A percentile compares a stretch with the other conserved stretches of the same genome.
Conservation (phyloP, 2,329 filamentous ascomycete genomes). For the Ophiostoma perfectum region DNA sequence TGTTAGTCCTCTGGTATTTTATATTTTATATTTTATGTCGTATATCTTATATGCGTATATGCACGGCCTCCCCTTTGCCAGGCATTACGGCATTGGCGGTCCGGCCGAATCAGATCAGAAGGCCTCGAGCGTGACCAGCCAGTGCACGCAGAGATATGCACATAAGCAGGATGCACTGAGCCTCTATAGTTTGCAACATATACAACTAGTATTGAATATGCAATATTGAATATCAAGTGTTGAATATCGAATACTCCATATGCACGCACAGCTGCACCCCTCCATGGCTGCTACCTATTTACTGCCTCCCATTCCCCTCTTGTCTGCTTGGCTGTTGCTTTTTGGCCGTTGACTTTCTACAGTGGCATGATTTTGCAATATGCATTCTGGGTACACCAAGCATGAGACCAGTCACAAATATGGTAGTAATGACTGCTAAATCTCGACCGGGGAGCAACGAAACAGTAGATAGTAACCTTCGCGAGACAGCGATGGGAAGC, state of each 20-base stretch:
- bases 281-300: not conserved
- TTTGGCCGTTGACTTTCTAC: not conserved
- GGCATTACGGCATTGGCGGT: too few species aligned
- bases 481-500: not conserved
- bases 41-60: not conserved
- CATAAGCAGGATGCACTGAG: too few species aligned
- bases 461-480: too few species aligned
- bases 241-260: not conserved
- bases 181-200: too few species aligned
- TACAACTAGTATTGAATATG: not conserved
- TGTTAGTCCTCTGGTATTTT: too few species aligned
- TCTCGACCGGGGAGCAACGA: too few species aligned
- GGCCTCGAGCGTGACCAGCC: too few species aligned
- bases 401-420: conserved; percentile 1
- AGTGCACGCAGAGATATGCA: too few species aligned
- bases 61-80: not conserved
- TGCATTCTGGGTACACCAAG: not conserved
- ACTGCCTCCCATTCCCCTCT: not conserved
- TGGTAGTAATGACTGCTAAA: not conserved
- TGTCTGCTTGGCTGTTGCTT: not conserved
- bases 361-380: not conserved
- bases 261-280: not conserved
- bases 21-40: too few species aligned
- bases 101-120: too few species aligned
- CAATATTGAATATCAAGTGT: not conserved